Evolutionary conservation across 352 stramenopile genomes (phyloP).

Genomic region (Globisporangium paroecandrum): DNA sequence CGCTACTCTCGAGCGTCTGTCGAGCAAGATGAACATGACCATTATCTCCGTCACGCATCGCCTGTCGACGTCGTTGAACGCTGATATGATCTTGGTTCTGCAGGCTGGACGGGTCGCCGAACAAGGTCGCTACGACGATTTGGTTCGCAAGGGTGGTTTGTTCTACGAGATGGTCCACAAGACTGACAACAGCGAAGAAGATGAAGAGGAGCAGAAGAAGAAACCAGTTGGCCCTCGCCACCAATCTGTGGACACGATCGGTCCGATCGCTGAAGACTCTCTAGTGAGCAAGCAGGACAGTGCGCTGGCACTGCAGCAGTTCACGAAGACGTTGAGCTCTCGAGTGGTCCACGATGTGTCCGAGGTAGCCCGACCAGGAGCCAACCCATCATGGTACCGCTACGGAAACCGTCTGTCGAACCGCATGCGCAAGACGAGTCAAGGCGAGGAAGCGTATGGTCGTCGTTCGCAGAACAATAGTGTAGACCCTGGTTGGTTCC

Average conservation of each 20-base stretch:
- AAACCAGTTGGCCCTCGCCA: constrained; percentile 16
- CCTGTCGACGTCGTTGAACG: constrained; percentile 76
- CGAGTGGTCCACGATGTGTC: constrained; percentile 60
- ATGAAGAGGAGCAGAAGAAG: constrained; percentile 41
- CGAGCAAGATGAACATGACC: constrained; percentile 86
- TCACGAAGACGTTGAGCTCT: constrained; percentile 77
- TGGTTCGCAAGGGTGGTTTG: constrained; percentile 64
- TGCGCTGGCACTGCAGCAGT: constrained; percentile 74
- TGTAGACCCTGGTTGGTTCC: constrained; percentile 44
- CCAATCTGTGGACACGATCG: constrained; percentile 41
- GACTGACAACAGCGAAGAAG: constrained; percentile 49
- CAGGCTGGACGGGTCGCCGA: constrained; percentile 75
- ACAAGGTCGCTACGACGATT: constrained; percentile 67
- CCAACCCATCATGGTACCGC: constrained; percentile 67
- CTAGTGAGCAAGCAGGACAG: constrained; percentile 50
- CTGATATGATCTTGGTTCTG: constrained; percentile 80
- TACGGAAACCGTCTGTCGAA: constrained; percentile 72
- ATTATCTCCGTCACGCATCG: constrained; percentile 89
- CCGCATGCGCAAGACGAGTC: constrained; percentile 58
- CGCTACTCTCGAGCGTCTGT: constrained; percentile 72
- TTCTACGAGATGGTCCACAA: constrained; percentile 88
- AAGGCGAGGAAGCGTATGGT: constrained; percentile 41
- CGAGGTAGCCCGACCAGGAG: constrained; percentile 34
- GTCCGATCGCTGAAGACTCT: constrained; percentile 34
- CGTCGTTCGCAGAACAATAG: constrained; percentile 71